Evolutionary conservation across 306 rosid genomes (phyloP), one percentile per base, ranked within the genome.

Genomic region (Lupinus albus): DNA sequence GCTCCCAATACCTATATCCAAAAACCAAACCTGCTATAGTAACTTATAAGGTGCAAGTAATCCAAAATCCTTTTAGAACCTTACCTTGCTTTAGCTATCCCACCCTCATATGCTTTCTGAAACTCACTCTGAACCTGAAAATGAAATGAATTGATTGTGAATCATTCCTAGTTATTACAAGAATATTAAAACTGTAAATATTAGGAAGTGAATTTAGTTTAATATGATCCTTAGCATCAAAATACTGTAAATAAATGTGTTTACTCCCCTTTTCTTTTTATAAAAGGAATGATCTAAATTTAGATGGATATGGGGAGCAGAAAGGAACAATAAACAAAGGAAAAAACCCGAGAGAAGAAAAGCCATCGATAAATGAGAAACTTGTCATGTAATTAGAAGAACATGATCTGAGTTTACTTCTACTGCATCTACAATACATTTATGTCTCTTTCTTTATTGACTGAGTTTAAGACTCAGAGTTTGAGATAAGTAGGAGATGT

Each of bases 101-200:
- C 97, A 79, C 87, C 74, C 78, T 88, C 91, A 36, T 94, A 83
- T 48, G 93, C 97, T 84, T 94, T 94, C 81, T 81, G 89, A 78
- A 94, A 94, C 67, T 94, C 96, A 73, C 99, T 94, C 62, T 88
- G 79, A 75, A 88, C 96, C 99, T 94, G 91, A 76, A 79, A 52
- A 64, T 53, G 68, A 68, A 60, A 73, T n/a, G 12, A 48, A 53
- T 65, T 39, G 18, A 20, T 70, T 58, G 71, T 48, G 13, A 81
- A 35, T 81, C 68, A 64, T 47, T 16, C 35, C 30, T 49, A 51
- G 52, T 59, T 55, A 41, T 51, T 75, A 14, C 15, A 11, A 33
- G 57, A 46, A 67, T 62, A 28, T 17, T 6, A 71, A 32, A 7
- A 67, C 61, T 59, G 42, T 39, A 28, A 15, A 45, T 32, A 39